Base-by-base conservation (phyloP, 2,329 filamentous ascomycete species). In the Xylaria sp. region DNA sequence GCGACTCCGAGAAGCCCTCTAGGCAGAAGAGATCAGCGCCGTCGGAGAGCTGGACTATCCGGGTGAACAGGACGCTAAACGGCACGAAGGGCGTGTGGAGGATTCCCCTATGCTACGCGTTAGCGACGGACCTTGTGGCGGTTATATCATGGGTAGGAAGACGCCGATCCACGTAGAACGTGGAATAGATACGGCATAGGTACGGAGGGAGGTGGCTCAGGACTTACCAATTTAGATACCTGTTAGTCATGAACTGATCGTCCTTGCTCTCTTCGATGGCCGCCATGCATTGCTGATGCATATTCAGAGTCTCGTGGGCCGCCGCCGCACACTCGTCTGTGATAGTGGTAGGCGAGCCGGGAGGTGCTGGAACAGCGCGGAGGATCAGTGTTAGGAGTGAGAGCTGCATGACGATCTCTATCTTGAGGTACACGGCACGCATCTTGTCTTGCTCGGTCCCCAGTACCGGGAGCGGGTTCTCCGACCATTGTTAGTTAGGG, bases 21-120 rank as follows among this genome's bases (percentile, higher is more conserved):
- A 81, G 56, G 8, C 69, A 58, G 60, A 42, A 45, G 36, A 78
- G 58, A 32, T 78, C 75, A 24, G 59, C 64, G 21, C 57, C 21
- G 51, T 78, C 73, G 5, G 69, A 67, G 24, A 70, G 67, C 61
- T 78, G 74, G 30, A 81, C 70, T 4, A 73, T 74, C 7, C 74
- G 75, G 0, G 75, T 77, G 57, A 82, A 79, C 0, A 82, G 48
- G 4, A 81, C 79, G 54, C 75, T 81, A 58, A 81, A 82, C 1
- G 81, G 75, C 1, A 79, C 76, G 64, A 81, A 82, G 3, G 80
- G 79, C 1, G 69, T 74, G 19, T 81, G 75, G 1, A 81, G 55
- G 3, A 81, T 72, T 1, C 77, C 75, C 80, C 81, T 82, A n/a
- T 19, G 14, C 9, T 8, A 4, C 8, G 24, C 42, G 50, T 67